These are phyloP conservation scores for Penicillium paxilli DNA, from an alignment of 495 filamentous ascomycete genomes.

Conservation along the genomic window DNA sequence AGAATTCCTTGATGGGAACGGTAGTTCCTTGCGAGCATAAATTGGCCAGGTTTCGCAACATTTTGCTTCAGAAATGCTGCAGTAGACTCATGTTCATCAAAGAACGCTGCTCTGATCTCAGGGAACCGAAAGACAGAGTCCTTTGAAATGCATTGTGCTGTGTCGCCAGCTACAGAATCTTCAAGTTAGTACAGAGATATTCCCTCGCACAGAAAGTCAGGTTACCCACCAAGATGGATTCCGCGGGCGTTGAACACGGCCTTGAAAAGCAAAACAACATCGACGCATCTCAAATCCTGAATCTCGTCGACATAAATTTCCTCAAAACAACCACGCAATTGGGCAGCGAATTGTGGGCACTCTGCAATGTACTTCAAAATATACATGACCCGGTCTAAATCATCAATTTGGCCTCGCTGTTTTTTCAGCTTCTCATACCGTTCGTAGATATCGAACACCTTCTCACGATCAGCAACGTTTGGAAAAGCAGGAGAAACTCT, in stretches of 20 bases:
- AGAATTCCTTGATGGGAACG: conserved; percentile 48
- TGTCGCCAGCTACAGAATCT: conserved; percentile 36
- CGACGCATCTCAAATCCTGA: conserved; percentile 40
- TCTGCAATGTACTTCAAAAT: conserved; percentile 17
- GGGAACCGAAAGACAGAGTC: conserved; percentile 44
- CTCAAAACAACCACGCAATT: conserved; percentile 31
- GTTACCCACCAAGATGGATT: conserved; percentile 38
- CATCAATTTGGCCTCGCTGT: conserved; percentile 29
- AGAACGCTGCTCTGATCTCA: conserved; percentile 41
- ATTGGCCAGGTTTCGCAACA: conserved; percentile 26
- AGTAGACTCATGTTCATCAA: conserved; percentile 25
- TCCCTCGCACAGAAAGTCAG: background rate
- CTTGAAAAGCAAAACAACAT: conserved; percentile 36
- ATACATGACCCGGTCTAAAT: conserved; percentile 32
- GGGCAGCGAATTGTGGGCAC: conserved; percentile 9
- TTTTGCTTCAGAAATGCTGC: conserved; percentile 12
- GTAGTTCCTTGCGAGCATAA: conserved; percentile 37
- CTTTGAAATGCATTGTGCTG: conserved; percentile 46
- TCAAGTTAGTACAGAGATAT: background rate
- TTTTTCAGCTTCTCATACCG: conserved; percentile 36
- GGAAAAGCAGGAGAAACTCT: conserved; percentile 32
- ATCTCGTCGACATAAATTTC: conserved; percentile 49
- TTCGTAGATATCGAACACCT: conserved; percentile 35
- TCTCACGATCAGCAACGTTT: conserved; percentile 18
- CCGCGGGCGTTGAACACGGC: conserved; percentile 31